These are phyloP conservation scores for Wallacemonas sp. DNA, from an alignment of 208 protist genomes.

Conservation along the genomic window DNA sequence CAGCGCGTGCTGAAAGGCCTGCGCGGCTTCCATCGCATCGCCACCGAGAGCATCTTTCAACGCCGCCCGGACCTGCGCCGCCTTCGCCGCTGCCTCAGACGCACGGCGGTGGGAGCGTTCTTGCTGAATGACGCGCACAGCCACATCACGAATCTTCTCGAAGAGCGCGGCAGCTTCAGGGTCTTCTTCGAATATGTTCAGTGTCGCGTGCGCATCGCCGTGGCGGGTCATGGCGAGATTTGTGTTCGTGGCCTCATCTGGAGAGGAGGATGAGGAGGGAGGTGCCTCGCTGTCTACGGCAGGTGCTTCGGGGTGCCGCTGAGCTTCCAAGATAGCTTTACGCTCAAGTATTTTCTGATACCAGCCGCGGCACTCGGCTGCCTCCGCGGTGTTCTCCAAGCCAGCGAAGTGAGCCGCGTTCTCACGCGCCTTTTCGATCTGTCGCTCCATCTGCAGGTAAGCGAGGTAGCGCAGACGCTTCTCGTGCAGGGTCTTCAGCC, in stretches of 20 bases:
- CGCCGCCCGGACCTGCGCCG: conserved; percentile 27
- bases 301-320: neutral
- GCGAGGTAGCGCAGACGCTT: conserved; percentile 79
- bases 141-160: conserved; percentile 65
- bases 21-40: conserved; percentile 19
- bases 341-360: conserved; percentile 52
- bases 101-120: conserved; percentile 19
- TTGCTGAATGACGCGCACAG: conserved; percentile 23
- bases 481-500: conserved; percentile 70
- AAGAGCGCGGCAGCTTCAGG: conserved; percentile 58
- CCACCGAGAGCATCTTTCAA: conserved; percentile 19
- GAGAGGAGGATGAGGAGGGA: too few species aligned
- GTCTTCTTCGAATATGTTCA: conserved; percentile 64
- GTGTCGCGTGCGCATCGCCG: neutral
- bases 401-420: conserved; percentile 72
- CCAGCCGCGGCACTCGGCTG: conserved; percentile 45
- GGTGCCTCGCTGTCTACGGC: neutral
- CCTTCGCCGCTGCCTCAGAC: conserved; percentile 31
- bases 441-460: conserved; percentile 81
- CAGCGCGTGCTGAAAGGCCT: conserved; percentile 41
- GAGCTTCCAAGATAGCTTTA: conserved; percentile 10
- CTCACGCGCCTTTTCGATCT: conserved; percentile 72
- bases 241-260: neutral
- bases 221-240: too few species aligned
- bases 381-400: conserved; percentile 56